Percentiles rank a stretch among this genome's conserved stretches.
Evolutionary conservation across 805 yeast genomes (phyloP).

Genomic region (Yarrowia osloensis): DNA sequence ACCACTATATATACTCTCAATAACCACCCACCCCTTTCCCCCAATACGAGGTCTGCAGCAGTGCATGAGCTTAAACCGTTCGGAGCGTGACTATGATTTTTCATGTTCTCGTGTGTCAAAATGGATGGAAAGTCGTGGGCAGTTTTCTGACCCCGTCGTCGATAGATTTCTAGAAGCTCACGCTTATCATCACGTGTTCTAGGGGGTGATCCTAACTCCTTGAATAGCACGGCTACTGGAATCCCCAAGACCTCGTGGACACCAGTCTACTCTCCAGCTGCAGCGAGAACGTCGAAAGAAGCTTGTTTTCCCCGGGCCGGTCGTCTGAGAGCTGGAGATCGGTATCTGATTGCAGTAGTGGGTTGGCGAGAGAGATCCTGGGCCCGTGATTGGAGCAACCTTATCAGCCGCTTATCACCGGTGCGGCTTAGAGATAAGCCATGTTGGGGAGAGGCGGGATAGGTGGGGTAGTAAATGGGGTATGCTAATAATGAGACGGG

Average conservation of each 20-base stretch:
- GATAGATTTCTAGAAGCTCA: no score
- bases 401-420: constrained; percentile 14
- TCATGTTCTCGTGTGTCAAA: no score
- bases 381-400: constrained; percentile 7
- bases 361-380: not conserved
- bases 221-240: not conserved
- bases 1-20: no score
- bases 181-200: no score
- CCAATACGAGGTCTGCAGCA: not conserved
- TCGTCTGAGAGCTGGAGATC: constrained; percentile 1
- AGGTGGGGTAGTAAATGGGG: not conserved
- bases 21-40: not conserved
- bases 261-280: no score
- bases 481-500: not conserved
- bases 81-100: not conserved
- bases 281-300: no score
- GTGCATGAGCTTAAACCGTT: constrained; percentile 2
- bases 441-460: not conserved
- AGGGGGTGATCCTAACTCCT: no score
- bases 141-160: no score
- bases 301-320: constrained; percentile 24
- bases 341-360: not conserved
- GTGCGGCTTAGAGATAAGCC: constrained; percentile 11
- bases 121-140: no score
- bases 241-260: no score